Percentiles rank a stretch among this genome's conserved stretches.
These are phyloP conservation scores for Cardamine chenopodiifolia DNA, from an alignment of 345 rosid species.

Conservation along the genomic window DNA sequence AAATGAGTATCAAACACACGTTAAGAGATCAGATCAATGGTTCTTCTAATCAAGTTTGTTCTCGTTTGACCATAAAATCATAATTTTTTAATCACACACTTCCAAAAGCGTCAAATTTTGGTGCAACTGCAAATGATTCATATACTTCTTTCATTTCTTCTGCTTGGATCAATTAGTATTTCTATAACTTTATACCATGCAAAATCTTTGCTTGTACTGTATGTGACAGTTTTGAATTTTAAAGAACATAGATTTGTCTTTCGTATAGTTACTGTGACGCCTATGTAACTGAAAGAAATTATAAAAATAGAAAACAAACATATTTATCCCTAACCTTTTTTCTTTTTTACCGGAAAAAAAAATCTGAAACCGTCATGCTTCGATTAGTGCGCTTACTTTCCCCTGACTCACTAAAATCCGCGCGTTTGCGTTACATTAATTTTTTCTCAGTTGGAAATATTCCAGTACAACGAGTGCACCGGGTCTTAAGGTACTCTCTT, in stretches of 20 bases:
- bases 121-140: not conserved
- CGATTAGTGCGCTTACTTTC: constrained; percentile 31
- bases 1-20: not conserved
- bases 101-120: not conserved
- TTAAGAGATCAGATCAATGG: not conserved
- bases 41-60: not conserved
- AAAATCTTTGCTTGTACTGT: not conserved
- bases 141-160: not conserved
- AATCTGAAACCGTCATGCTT: constrained; percentile 33
- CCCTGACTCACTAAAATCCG: constrained; percentile 44
- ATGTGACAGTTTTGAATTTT: not conserved
- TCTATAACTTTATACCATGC: not conserved
- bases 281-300: not conserved
- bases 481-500: not conserved
- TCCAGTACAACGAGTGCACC: constrained; percentile 33
- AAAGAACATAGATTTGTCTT: not conserved
- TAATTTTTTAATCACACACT: not conserved
- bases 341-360: constrained; percentile 19
- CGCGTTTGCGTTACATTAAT: constrained; percentile 42
- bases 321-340: not conserved
- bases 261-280: not conserved
- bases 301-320: not conserved
- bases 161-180: not conserved
- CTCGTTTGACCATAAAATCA: not conserved
- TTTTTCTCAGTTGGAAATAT: not conserved